Evolutionary conservation across 2,329 filamentous ascomycete species (phyloP), one percentile per base, ranked within the genome.

Genomic region (Xenoacremonium recifei): DNA sequence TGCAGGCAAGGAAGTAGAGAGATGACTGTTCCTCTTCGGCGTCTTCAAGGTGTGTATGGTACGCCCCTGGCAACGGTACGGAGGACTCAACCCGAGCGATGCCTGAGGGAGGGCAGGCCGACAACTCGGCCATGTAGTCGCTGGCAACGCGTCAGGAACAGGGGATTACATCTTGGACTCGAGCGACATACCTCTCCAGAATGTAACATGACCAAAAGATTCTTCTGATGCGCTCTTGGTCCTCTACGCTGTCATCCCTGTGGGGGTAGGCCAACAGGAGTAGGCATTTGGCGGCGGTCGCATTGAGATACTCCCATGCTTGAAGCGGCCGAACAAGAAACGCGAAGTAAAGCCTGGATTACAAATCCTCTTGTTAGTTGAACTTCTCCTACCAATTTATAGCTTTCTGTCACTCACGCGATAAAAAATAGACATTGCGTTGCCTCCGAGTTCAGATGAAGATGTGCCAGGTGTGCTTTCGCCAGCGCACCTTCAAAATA

Each of bases 201-300:
- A 78, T 73, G 40, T 76, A 77, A 42, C 74, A 77, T 0, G 75
- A 71, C 74, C 74, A 78, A 46, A 77, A 78, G 39, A 77, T 76
- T 1, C 75, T 61, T 12, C 70, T 60, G 1, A 75, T 68, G 3
- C 73, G 70, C 49, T 77, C 73, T 27, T 68, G 60, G 3, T 73
- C 69, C 45, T 75, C 67, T 0, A 53, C 48, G 0, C 58, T 58
- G 21, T 64, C 62, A 7, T 58, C 61, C 3, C 49, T 55, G 0
- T 60, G 56, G 2, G 64, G 62, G 35, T 76, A 76, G 0, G 73
- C 71, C 3, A 76, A 51, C 1, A 77, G 62, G 1, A 76, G 55
- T 2, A 75, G 68, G 40, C 74, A 76, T 48, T 76, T 74, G 1
- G 72, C 66, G 0, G 75, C 72, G 0, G 72, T 69, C 1, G 70